phyloP scores from a whole-genome alignment of 495 filamentous ascomycete species.

The Tricharina praecox region DNA sequence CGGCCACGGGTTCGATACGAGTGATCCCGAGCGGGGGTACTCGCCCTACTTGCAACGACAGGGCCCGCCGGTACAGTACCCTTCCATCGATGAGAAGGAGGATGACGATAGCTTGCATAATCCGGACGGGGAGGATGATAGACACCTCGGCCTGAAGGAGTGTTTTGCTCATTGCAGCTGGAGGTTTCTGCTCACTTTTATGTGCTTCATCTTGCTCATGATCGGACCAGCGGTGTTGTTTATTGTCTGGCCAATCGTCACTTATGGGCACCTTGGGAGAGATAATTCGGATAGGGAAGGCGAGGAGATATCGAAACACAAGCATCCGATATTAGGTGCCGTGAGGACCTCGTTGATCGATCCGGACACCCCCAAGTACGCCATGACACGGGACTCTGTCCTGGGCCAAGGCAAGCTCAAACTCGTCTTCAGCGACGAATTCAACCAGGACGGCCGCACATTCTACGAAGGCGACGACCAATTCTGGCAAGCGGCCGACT shows the following conservation, averaged over 20 bases:
- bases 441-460: conserved; percentile 53
- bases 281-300: not conserved
- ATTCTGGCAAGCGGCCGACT: conserved; percentile 49
- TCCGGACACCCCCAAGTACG: conserved; percentile 49
- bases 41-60: conserved; percentile 11
- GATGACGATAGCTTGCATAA: conserved; percentile 66
- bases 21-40: conserved; percentile 17
- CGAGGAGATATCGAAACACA: not conserved
- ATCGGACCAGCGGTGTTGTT: conserved; percentile 52
- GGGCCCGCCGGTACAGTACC: conserved; percentile 10
- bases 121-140: conserved; percentile 44
- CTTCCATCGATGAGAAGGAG: conserved; percentile 39
- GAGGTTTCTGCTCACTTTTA: conserved; percentile 38
- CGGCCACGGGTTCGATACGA: not conserved
- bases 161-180: conserved; percentile 13
- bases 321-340: conserved; percentile 27
- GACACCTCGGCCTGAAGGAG: conserved; percentile 42
- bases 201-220: conserved; percentile 41
- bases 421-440: conserved; percentile 67
- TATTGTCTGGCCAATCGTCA: conserved; percentile 45
- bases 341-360: conserved; percentile 50
- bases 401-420: conserved; percentile 43
- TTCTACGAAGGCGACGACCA: conserved; percentile 64
- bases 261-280: not conserved
- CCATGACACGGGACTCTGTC: conserved; percentile 37